Base-by-base conservation (phyloP, 768 basidiomycete species). In the Macrocybe gigantea region DNA sequence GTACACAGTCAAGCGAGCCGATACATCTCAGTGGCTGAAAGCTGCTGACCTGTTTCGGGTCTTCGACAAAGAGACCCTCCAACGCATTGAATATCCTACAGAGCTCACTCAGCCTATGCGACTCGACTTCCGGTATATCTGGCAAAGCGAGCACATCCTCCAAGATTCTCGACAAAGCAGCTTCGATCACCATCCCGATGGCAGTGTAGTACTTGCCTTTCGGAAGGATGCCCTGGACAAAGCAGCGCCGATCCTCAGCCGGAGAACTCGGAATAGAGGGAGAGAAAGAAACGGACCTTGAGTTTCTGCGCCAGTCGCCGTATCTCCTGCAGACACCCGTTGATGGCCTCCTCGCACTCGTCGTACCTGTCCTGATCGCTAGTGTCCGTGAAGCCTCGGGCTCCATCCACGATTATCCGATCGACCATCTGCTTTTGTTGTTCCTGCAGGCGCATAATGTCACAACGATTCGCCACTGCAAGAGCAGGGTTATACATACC, bases 81-180 rank as follows among this genome's bases (percentile, higher is more conserved):
- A 95, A 63, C 4, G 86, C 78, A 48, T 83, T 79, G 44, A 96
- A 62, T 31, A 91, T 83, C 42, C 80, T 76, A 63, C 91, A 90
- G 1, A 95, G 73, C 60, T 93, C 90, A 56, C 84, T 84, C 39
- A 96, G 66, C 43, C 81, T 74, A 54, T 87, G 84, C 1, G 92
- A 94, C 57, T 96, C 94, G 7, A 82, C 70, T 55, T 88, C 92
- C 0, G 93, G 83, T 51, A 97, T 96, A 63, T 97, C 94, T 5
- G 78, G 73, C 39, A 96, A 68, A 0, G 79, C 79, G 33, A 94
- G 69, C 13, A 96, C 73, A 57, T 90, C 85, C 34, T 74, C 73
- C 10, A 92, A 71, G 14, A 95, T 75, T 13, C 80, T 73, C 5
- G 73, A 73, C 22, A 95, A 69, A 5, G 79, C 80, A 5, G 78